Percentiles rank a stretch among this genome's conserved stretches.
These are phyloP conservation scores for Leccinum broughii DNA, from an alignment of 768 basidiomycete species.

Conservation along the genomic window DNA sequence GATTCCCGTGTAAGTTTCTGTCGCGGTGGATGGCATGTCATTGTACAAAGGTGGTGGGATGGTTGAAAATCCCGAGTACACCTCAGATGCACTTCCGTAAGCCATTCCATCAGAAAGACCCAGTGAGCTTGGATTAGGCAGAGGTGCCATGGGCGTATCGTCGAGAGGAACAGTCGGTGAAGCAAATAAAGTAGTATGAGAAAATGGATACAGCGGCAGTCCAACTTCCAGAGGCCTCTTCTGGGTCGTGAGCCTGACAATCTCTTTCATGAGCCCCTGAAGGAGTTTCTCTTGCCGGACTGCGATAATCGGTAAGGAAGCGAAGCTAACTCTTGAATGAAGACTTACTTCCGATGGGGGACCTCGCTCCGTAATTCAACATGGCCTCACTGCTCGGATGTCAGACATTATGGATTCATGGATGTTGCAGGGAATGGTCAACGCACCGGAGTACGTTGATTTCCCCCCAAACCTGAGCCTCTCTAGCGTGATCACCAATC, in stretches of 20 bases:
- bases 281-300: slow-evolving; percentile 82
- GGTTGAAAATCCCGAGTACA: slow-evolving; percentile 11
- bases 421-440: neutral
- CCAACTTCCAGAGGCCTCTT: slow-evolving; percentile 79
- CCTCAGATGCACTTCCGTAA: slow-evolving; percentile 9
- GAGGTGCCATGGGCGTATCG: slow-evolving; percentile 31
- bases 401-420: slow-evolving; percentile 10
- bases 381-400: slow-evolving; percentile 64
- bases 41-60: slow-evolving; percentile 6
- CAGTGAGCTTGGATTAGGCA: slow-evolving; percentile 25
- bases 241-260: slow-evolving; percentile 79
- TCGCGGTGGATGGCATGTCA: slow-evolving; percentile 5
- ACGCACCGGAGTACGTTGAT: slow-evolving; percentile 78
- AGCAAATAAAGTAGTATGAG: slow-evolving; percentile 62
- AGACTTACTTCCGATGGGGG: slow-evolving; percentile 78
- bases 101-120: slow-evolving; percentile 8
- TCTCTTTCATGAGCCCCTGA: slow-evolving; percentile 83
- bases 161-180: slow-evolving; percentile 42
- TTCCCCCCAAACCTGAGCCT: slow-evolving; percentile 83
- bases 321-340: neutral
- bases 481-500: slow-evolving; percentile 68
- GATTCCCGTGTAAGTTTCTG: slow-evolving; percentile 7
- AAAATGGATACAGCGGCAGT: slow-evolving; percentile 80
- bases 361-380: slow-evolving; percentile 76
- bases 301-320: slow-evolving; percentile 31